Conservation (phyloP, 495 filamentous ascomycete genomes). For the Durotheca rogersii region DNA sequence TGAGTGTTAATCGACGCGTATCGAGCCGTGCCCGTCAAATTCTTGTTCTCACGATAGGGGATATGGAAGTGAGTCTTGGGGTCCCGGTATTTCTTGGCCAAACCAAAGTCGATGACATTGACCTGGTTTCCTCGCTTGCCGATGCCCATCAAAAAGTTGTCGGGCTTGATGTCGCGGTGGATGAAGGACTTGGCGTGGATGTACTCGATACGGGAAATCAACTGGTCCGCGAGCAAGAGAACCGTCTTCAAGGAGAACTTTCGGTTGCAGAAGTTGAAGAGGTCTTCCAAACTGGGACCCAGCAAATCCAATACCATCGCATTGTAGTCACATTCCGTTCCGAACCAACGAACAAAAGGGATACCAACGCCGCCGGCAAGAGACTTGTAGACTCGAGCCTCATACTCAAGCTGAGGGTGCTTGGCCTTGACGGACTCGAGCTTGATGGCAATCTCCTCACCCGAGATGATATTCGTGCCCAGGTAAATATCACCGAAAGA, state of each 20-base stretch:
- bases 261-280: slow-evolving; percentile 99
- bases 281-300: slow-evolving; percentile 94
- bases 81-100: slow-evolving; percentile 99
- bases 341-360: slow-evolving; percentile 99
- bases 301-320: slow-evolving; percentile 99
- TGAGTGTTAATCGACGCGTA: slow-evolving; percentile 99
- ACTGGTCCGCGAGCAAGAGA: slow-evolving; percentile 92
- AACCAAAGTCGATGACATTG: slow-evolving; percentile 99
- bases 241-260: slow-evolving; percentile 99
- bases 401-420: slow-evolving; percentile 99
- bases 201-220: slow-evolving; percentile 99
- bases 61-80: slow-evolving; percentile 99
- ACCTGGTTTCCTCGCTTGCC: slow-evolving; percentile 99
- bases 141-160: slow-evolving; percentile 99
- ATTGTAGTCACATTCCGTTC: slow-evolving; percentile 99
- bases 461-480: slow-evolving; percentile 99
- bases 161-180: slow-evolving; percentile 99
- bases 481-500: slow-evolving; percentile 99
- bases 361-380: slow-evolving; percentile 98
- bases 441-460: slow-evolving; percentile 99
- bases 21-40: slow-evolving; percentile 97
- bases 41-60: slow-evolving; percentile 99
- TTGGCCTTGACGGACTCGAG: slow-evolving; percentile 99
- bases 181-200: slow-evolving; percentile 99
- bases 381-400: slow-evolving; percentile 99